Evolutionary conservation across 306 rosid genomes (phyloP).

Genomic region (Dalbergia oliveri): DNA sequence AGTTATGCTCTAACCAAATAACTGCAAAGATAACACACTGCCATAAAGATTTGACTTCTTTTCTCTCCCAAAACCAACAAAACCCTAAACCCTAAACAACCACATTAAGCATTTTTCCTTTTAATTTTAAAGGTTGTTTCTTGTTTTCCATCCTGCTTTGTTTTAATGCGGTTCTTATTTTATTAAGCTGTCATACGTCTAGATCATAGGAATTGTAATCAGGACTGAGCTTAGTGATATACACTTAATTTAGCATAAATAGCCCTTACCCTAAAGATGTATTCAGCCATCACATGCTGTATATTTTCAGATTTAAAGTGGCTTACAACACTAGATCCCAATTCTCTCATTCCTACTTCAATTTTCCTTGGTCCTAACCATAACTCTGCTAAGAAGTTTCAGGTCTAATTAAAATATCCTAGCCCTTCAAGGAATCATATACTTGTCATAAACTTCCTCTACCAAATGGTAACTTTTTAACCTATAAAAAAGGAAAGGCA

Average conservation of each 20-base stretch:
- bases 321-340: background rate
- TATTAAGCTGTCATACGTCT: constrained; percentile 11
- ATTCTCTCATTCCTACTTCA: constrained; percentile 24
- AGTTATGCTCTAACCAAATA: too few relatives aligned
- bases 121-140: constrained; percentile 1
- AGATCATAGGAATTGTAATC: constrained; percentile 1
- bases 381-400: constrained; percentile 19
- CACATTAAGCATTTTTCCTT: background rate
- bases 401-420: too few relatives aligned
- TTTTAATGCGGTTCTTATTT: constrained; percentile 13
- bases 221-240: constrained; percentile 1
- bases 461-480: background rate
- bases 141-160: constrained; percentile 19
- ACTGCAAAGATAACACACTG: too few relatives aligned
- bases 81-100: background rate
- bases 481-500: too few relatives aligned
- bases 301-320: constrained; percentile 25
- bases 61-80: too few relatives aligned
- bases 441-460: constrained; percentile 5
- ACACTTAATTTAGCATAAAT: constrained; percentile 11
- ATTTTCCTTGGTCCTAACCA: background rate
- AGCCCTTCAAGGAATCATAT: too few relatives aligned
- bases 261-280: constrained; percentile 28
- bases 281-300: constrained; percentile 16
- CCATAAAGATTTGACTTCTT: too few relatives aligned